phyloP scores from a whole-genome alignment of 768 basidiomycete species.

The Auricularia sp. region DNA sequence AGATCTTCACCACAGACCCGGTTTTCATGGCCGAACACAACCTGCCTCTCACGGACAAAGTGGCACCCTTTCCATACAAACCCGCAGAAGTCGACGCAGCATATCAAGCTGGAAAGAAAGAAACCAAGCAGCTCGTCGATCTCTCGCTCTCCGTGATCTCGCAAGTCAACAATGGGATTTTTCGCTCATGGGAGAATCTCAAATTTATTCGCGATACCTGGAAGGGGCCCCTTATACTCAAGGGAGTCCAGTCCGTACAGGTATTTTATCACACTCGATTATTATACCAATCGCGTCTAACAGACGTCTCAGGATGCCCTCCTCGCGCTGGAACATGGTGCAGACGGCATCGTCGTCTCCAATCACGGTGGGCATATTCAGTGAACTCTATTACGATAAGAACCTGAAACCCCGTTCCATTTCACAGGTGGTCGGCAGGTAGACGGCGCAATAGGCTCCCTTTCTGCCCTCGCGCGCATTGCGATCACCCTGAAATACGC shows the following conservation, averaged over 20 bases:
- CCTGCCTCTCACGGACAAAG: not conserved
- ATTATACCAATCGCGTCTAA: no score
- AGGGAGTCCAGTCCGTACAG: constrained; percentile 60
- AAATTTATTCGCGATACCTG: constrained; percentile 58
- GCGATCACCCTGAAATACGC: constrained; percentile 47
- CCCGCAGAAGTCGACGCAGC: not conserved
- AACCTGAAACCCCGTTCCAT: no score
- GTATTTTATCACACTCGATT: not conserved
- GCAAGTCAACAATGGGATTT: constrained; percentile 43
- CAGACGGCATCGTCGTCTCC: constrained; percentile 69
- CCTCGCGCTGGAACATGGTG: constrained; percentile 49
- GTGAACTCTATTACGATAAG: no score
- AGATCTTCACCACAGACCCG: constrained; percentile 42
- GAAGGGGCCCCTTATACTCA: constrained; percentile 68
- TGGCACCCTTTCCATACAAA: not conserved
- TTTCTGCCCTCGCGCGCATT: constrained; percentile 64
- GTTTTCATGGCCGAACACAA: constrained; percentile 37
- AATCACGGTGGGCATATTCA: constrained; percentile 41
- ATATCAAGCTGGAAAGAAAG: not conserved
- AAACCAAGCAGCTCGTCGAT: not conserved
- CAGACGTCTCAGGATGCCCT: constrained; percentile 43
- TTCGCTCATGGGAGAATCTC: constrained; percentile 61
- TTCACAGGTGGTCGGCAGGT: constrained; percentile 21
- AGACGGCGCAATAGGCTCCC: constrained; percentile 67
- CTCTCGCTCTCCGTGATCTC: not conserved